A percentile compares a stretch with the other conserved stretches of the same genome.
Conservation (phyloP, 2,329 filamentous ascomycete genomes). For the Claviceps fusiformis region DNA sequence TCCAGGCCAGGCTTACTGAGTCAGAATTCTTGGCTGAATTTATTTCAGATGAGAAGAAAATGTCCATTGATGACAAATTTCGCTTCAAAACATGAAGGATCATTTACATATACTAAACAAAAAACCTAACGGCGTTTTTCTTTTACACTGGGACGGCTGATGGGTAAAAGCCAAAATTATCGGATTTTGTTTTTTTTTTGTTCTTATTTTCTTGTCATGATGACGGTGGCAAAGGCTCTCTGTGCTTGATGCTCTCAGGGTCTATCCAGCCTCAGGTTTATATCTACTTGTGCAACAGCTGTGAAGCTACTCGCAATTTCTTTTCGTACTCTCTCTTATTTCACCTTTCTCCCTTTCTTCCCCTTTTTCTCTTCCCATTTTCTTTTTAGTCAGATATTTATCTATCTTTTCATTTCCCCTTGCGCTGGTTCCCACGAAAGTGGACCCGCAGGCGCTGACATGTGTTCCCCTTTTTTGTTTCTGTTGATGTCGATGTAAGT, state of each 20-base stretch:
- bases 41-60: neutral
- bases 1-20: conserved; percentile 38
- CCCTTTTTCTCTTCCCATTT: no score
- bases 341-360: no score
- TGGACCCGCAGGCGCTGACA: conserved; percentile 9
- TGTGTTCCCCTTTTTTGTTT: conserved; percentile 8
- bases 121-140: conserved; percentile 15
- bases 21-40: neutral
- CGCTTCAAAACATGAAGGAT: neutral
- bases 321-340: neutral
- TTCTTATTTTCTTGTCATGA: neutral
- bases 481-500: conserved; percentile 7
- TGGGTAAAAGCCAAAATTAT: conserved; percentile 8
- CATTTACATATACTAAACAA: no score
- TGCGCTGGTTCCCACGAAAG: neutral
- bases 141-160: conserved; percentile 10
- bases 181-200: neutral
- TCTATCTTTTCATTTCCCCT: neutral
- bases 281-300: neutral
- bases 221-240: neutral
- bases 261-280: neutral
- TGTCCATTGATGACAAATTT: neutral
- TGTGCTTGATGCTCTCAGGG: neutral
- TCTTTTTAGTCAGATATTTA: neutral
- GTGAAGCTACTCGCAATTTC: neutral